A percentile compares a stretch with the other conserved stretches of the same genome.
These are phyloP conservation scores for Oryza rufipogon DNA, from an alignment of 176 grass and related monocot species.

Conservation along the genomic window DNA sequence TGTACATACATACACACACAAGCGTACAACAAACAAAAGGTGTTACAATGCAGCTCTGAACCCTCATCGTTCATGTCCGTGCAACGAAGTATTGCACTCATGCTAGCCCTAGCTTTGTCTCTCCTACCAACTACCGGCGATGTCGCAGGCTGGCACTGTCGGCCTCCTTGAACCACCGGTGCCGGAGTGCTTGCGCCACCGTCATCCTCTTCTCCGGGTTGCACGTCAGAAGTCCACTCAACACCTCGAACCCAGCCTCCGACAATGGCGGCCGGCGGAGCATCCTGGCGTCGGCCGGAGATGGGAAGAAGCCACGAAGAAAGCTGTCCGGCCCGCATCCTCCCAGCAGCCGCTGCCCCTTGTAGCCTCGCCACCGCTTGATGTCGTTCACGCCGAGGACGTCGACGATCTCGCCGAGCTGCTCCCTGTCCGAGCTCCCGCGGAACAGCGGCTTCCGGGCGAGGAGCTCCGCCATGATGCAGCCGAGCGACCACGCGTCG, in stretches of 20 bases:
- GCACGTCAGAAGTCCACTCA: conserved; percentile 33
- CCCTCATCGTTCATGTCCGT: too few relatives aligned
- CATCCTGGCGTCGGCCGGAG: not conserved
- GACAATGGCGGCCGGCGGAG: conserved; percentile 9
- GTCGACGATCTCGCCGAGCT: conserved; percentile 36
- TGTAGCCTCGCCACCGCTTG: not conserved
- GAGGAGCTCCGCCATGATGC: conserved; percentile 50
- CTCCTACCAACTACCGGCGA: too few relatives aligned
- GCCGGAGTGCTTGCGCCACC: conserved; percentile 12
- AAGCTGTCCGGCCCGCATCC: not conserved
- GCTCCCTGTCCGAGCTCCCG: conserved; percentile 26
- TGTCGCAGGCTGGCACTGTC: too few relatives aligned
- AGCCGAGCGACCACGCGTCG: conserved; percentile 43
- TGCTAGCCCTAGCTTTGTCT: too few relatives aligned
- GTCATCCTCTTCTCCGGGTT: conserved; percentile 40
- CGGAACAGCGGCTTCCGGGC: conserved; percentile 9
- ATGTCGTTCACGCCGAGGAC: not conserved
- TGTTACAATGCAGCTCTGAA: too few relatives aligned
- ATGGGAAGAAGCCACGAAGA: not conserved
- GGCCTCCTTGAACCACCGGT: conserved; percentile 39
- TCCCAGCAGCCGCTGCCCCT: not conserved
- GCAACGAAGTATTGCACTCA: too few relatives aligned
- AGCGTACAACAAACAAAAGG: too few relatives aligned
- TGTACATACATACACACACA: too few relatives aligned
- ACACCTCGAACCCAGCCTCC: conserved; percentile 33